phyloP scores from a whole-genome alignment of 2,329 filamentous ascomycete genomes.

The Emydomyces testavorans region DNA sequence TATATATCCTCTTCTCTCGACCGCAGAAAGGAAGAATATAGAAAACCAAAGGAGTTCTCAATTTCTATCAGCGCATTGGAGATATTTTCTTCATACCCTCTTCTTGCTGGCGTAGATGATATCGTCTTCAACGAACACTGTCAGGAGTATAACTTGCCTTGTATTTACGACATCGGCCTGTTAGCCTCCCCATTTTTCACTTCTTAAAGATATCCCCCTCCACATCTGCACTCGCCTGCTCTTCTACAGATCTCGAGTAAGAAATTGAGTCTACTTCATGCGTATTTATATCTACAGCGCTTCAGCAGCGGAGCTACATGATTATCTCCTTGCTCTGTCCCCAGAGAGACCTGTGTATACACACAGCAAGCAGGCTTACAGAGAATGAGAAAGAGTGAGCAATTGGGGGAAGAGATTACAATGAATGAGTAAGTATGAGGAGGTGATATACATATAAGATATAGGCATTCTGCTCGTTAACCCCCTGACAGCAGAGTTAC shows the following conservation, averaged over 20 bases:
- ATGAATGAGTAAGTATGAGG: constrained; percentile 1
- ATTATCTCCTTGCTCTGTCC: no score
- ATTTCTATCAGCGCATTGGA: constrained; percentile 1
- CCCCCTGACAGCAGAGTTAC: no score
- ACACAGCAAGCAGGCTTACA: background rate
- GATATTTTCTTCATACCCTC: constrained; percentile 4
- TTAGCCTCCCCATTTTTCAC: no score
- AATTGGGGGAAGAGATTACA: background rate
- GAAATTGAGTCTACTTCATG: no score
- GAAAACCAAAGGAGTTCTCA: background rate
- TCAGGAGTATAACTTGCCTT: background rate
- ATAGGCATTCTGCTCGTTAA: no score
- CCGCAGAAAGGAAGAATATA: no score
- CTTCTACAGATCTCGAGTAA: no score
- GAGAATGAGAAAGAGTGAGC: constrained; percentile 1
- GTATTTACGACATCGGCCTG: no score
- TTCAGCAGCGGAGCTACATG: no score
- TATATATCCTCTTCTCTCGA: background rate
- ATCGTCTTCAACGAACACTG: background rate
- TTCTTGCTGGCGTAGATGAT: background rate
- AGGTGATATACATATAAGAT: background rate
- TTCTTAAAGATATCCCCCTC: no score
- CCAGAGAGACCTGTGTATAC: background rate
- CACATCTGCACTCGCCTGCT: no score
- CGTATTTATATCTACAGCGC: background rate